A percentile compares a stretch with the other conserved stretches of the same genome.
Evolutionary conservation across 441 rosid genomes (phyloP).

Genomic region (Aleurites moluccanus): DNA sequence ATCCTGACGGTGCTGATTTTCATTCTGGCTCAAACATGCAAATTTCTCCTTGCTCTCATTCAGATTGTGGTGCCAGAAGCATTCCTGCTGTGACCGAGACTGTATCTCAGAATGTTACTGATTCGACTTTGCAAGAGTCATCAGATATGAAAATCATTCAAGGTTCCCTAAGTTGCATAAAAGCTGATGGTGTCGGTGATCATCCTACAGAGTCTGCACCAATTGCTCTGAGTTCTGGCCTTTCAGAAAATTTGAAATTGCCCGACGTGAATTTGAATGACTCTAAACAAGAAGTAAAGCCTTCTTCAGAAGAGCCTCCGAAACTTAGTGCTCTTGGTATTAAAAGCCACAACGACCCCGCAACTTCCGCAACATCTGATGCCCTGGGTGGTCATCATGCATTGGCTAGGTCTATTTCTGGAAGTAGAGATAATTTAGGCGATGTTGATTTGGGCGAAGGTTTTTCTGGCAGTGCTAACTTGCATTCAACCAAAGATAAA

Average conservation of each 20-base stretch:
- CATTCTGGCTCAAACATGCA: conserved; percentile 10
- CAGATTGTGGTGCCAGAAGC: conserved; percentile 22
- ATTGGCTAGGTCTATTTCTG: conserved; percentile 6
- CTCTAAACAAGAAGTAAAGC: conserved; percentile 5
- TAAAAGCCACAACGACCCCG: background rate
- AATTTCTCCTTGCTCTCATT: conserved; percentile 11
- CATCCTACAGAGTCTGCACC: background rate
- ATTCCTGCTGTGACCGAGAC: conserved; percentile 20
- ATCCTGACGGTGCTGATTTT: conserved; percentile 14
- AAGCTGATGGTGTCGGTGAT: background rate
- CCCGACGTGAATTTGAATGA: background rate
- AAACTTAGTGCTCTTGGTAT: background rate
- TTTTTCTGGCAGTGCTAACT: conserved; percentile 11
- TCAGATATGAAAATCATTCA: conserved; percentile 3
- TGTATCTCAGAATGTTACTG: conserved; percentile 17
- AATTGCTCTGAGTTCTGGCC: background rate
- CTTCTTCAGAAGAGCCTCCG: conserved; percentile 10
- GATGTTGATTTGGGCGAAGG: conserved; percentile 12
- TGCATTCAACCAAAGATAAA: conserved; percentile 18
- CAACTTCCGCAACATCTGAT: conserved; percentile 8
- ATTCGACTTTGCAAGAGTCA: conserved; percentile 14
- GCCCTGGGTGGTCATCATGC: background rate
- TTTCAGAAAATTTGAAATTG: background rate
- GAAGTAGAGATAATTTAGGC: conserved; percentile 13
- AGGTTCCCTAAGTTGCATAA: conserved; percentile 2